Base-by-base conservation (phyloP, 768 basidiomycete species). In the Suillus clintonianus region DNA sequence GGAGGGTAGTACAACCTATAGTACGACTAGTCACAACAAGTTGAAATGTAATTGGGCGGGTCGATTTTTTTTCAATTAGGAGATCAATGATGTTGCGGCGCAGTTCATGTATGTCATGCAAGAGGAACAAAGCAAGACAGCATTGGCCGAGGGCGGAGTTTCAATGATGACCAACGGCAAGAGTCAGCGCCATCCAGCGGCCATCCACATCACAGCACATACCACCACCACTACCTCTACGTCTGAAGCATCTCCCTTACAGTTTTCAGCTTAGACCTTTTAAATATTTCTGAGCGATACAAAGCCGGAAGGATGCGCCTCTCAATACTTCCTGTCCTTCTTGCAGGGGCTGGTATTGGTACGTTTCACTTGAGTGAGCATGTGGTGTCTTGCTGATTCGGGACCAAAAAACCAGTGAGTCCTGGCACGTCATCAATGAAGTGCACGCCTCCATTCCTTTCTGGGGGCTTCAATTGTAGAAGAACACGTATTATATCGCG, bases 251-350 rank as follows among this genome's bases (percentile, higher is more conserved):
- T 55, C 55, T 24, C 22, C 15, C 14, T 56, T 39, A 37, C 39
- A 39, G 9, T 50, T 37, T 24, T 17, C 17, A 42, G 32, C 11
- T 53, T 32, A 53, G 19, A 53, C 13, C 32, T n/a, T 32, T 2
- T 3, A 64, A 36, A 39, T 24, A 15, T 27, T 17, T 11, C n/a
- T n/a, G n/a, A n/a, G 24, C n/a, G n/a, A n/a, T n/a, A n/a, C n/a
- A n/a, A 45, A 14, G 36, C 54, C n/a, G n/a, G n/a, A n/a, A n/a
- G 5, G 10, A 83, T 83, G 82, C 80, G 72, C 65, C 70, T 82
- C 45, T 71, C 77, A 14, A 61, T 76, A 53, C 61, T 82, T 41
- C 76, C 80, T 47, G 65, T 76, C 36, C 68, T 82, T 62, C 68
- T 78, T 63, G 77, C 80, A 17, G 74, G 76, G 45, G 80, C 77